Base-by-base conservation (phyloP, 176 grass and related monocot genomes). In the Luzula sylvatica region DNA sequence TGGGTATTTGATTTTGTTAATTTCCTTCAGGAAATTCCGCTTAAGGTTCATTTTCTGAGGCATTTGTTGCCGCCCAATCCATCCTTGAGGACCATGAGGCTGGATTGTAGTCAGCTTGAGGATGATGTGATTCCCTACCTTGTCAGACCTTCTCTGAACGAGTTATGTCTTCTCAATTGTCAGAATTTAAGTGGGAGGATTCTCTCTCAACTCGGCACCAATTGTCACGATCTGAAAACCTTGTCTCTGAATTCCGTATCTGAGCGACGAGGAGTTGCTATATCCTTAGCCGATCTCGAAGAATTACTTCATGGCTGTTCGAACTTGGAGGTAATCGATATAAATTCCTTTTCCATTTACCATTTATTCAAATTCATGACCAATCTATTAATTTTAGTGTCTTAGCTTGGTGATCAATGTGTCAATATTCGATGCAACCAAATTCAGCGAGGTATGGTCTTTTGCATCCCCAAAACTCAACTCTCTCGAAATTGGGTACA, bases 401-500 rank as follows among this genome's bases (percentile, higher is more conserved):
- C n/a, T n/a, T n/a, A n/a, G n/a, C n/a, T n/a, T n/a, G 90, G 90
- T 88, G 61, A 17, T 65, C 27, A 21, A 42, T 26, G 9, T 35
- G 9, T 35, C 9, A 7, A 35, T 35, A 35, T 35, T 35, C 9
- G 29, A 32, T 32, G 5, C 30, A 35, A 35, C 30, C 30, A 77
- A 77, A 38, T 98, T 98, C 44, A 58, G 75, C 52, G 44, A 61
- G 48, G 58, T 86, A 13, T 98, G 92, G 85, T 65, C 77, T 48
- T 55, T 62, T 43, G 81, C 81, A 52, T 98, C 92, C 0, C 9
- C 53, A 59, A 78, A 45, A 27, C 68, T 98, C 11, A 68, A 58
- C 45, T 90, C 73, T 56, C 72, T 98, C 50, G 92, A 98, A 63
- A 82, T 98, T 2, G 85, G 92, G 20, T 98, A 86, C 67, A 98